phyloP scores from a whole-genome alignment of 805 yeast species.

The Sporopachydermia quercuum region DNA sequence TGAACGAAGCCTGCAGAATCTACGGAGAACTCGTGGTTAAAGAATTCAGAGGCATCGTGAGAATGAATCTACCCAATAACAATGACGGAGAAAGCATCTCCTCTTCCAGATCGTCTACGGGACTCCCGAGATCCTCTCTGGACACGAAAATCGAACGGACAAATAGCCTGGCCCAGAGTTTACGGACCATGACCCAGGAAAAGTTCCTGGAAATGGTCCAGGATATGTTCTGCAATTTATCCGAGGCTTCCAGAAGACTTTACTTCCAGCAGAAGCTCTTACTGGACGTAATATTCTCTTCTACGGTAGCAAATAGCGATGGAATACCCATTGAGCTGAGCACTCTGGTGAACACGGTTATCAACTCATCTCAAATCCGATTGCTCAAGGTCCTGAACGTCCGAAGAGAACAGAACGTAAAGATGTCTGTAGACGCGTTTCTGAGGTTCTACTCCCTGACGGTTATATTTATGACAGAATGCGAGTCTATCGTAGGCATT shows the following conservation, averaged over 20 bases:
- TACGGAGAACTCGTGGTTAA: constrained; percentile 56
- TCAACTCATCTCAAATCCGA: constrained; percentile 59
- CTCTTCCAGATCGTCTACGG: constrained; percentile 7
- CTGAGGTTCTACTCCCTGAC: constrained; percentile 50
- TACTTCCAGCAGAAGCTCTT: constrained; percentile 67
- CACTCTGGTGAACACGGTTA: constrained; percentile 46
- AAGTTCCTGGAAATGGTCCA: constrained; percentile 65
- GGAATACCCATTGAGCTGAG: constrained; percentile 46
- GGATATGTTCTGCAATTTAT: constrained; percentile 42
- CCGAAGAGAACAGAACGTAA: constrained; percentile 55
- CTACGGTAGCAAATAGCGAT: constrained; percentile 17
- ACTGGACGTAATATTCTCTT: constrained; percentile 50
- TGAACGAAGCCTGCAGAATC: constrained; percentile 42
- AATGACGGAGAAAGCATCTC: constrained; percentile 12
- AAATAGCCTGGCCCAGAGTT: constrained; percentile 26
- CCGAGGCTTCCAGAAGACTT: constrained; percentile 62
- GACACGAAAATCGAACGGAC: constrained; percentile 18
- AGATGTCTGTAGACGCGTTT: constrained; percentile 43
- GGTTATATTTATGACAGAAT: constrained; percentile 60
- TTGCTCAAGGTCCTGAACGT: constrained; percentile 66
- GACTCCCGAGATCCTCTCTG: constrained; percentile 11
- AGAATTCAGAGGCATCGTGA: constrained; percentile 62
- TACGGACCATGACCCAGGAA: constrained; percentile 52
- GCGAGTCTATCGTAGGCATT: constrained; percentile 70
- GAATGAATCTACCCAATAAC: constrained; percentile 44